phyloP scores from a whole-genome alignment of 108 stramenopile species.

The Cyclostephanos invisitatus region DNA sequence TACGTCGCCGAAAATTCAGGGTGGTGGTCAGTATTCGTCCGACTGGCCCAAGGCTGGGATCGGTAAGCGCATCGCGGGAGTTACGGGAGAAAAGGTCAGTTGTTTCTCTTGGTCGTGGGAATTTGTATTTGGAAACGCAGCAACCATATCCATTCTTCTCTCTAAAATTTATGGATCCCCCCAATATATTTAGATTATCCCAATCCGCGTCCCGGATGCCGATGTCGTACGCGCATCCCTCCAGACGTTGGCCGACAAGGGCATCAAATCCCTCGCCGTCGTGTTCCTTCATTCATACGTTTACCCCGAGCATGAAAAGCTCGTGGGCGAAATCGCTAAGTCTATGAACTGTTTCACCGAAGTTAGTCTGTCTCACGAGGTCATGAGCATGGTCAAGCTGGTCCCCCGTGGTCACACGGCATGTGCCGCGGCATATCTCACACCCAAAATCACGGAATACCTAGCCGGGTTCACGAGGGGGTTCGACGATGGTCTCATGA shows the following conservation, averaged over 20 bases:
- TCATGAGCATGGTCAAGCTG: conserved; percentile 95
- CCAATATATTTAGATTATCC: conserved; percentile 14
- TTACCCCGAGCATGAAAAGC: conserved; percentile 84
- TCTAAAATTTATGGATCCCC: background rate
- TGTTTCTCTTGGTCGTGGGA: background rate
- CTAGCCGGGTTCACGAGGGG: conserved; percentile 83
- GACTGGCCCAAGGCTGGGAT: conserved; percentile 49
- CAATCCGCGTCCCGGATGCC: conserved; percentile 68
- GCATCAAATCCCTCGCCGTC: conserved; percentile 88
- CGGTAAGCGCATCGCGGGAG: conserved; percentile 46
- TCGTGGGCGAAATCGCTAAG: conserved; percentile 77
- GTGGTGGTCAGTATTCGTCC: conserved; percentile 7
- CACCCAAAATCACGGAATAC: conserved; percentile 92
- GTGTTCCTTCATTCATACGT: conserved; percentile 55
- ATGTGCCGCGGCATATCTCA: conserved; percentile 96
- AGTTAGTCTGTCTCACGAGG: conserved; percentile 83
- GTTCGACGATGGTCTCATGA: conserved; percentile 80
- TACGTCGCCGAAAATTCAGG: conserved; percentile 1
- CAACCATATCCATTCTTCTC: conserved; percentile 10
- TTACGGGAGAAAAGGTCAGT: conserved; percentile 83
- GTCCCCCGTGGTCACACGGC: conserved; percentile 94
- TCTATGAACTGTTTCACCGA: conserved; percentile 89
- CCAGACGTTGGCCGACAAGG: conserved; percentile 63
- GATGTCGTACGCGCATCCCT: conserved; percentile 63
- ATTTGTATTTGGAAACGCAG: background rate